These are phyloP conservation scores for Blastobotrys peoriensis DNA, from an alignment of 805 yeast species.

Conservation along the genomic window DNA sequence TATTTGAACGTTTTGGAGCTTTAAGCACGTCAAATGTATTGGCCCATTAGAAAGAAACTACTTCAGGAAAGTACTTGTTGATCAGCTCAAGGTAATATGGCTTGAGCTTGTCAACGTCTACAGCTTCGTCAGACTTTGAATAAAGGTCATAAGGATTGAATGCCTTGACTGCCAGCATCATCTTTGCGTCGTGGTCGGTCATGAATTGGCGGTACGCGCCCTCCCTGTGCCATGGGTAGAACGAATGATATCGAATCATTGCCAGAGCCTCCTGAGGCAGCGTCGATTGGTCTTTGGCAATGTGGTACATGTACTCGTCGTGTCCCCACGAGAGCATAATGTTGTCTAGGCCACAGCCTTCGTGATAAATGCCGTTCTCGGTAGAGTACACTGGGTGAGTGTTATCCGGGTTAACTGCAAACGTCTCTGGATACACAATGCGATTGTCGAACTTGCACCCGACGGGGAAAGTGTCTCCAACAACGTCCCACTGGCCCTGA, in stretches of 20 bases:
- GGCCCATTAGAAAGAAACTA: no score
- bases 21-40: no score
- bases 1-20: no score
- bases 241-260: constrained; percentile 69
- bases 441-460: constrained; percentile 60
- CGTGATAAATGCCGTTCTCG: constrained; percentile 60
- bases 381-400: constrained; percentile 59
- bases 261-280: constrained; percentile 64
- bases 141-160: constrained; percentile 66
- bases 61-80: constrained; percentile 62
- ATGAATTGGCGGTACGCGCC: constrained; percentile 58
- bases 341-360: constrained; percentile 59
- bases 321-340: constrained; percentile 78
- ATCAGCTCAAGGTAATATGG: constrained; percentile 57
- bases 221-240: constrained; percentile 73
- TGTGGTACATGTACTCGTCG: constrained; percentile 71
- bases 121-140: constrained; percentile 50
- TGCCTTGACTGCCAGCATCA: constrained; percentile 58
- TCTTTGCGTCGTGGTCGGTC: constrained; percentile 55
- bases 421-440: constrained; percentile 56
- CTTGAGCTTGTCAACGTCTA: constrained; percentile 45
- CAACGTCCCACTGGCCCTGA: constrained; percentile 76
- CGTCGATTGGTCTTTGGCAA: constrained; percentile 58
- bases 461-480: constrained; percentile 72
- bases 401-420: constrained; percentile 54